A percentile compares a stretch with the other conserved stretches of the same genome.
phyloP scores from a whole-genome alignment of 2,329 filamentous ascomycete genomes.

The Colletotrichum siamense region DNA sequence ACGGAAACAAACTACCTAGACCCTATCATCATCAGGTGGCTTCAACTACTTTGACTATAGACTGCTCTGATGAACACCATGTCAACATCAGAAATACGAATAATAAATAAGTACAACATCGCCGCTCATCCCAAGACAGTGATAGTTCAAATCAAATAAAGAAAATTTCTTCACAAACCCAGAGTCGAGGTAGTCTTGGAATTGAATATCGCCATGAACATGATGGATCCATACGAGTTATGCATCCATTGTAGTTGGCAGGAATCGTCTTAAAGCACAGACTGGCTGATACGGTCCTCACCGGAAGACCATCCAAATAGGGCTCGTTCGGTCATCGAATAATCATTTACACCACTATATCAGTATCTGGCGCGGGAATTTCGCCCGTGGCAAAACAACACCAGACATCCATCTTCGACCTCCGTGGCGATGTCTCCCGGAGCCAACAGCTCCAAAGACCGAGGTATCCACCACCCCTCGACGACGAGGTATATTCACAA shows the following conservation, averaged over 20 bases:
- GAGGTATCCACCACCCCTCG: not conserved
- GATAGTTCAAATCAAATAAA: not conserved
- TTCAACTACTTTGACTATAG: not conserved
- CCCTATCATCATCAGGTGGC: not conserved
- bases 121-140: not conserved
- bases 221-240: constrained; percentile 12
- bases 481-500: rapidly evolving
- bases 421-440: not conserved
- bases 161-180: not conserved
- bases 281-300: not conserved
- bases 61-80: not conserved
- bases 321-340: not conserved
- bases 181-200: constrained; percentile 6
- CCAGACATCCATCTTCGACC: rapidly evolving
- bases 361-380: not conserved
- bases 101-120: not conserved
- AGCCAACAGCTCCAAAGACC: not conserved
- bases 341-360: rapidly evolving
- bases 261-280: not conserved
- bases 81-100: not conserved
- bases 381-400: not conserved
- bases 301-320: not conserved
- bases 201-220: not conserved
- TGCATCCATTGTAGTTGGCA: not conserved
- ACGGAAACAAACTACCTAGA: not conserved